A percentile compares a stretch with the other conserved stretches of the same genome.
These are phyloP conservation scores for Leccinum sublutescens DNA, from an alignment of 768 basidiomycete species.

Conservation along the genomic window DNA sequence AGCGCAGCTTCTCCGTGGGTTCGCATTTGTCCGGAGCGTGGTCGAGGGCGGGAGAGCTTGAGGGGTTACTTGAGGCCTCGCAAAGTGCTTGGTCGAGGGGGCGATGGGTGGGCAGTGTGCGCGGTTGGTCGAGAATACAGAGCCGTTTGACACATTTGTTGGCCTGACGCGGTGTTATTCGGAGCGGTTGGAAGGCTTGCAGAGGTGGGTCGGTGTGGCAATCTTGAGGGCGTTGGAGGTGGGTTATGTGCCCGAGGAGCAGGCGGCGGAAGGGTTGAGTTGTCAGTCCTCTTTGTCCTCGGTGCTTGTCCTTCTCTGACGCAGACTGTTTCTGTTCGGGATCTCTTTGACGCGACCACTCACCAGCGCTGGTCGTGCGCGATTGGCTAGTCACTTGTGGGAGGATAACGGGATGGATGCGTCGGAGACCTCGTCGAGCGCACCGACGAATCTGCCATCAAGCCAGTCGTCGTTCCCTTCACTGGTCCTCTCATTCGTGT, in stretches of 20 bases:
- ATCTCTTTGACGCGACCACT: not conserved
- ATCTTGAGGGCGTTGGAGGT: slow-evolving; percentile 73
- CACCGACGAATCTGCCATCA: slow-evolving; percentile 83
- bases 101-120: slow-evolving; percentile 54
- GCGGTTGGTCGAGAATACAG: slow-evolving; percentile 51
- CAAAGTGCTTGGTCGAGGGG: slow-evolving; percentile 61
- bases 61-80: slow-evolving; percentile 57
- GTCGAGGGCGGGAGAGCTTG: slow-evolving; percentile 42
- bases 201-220: slow-evolving; percentile 79
- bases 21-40: slow-evolving; percentile 67
- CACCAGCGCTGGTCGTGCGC: slow-evolving; percentile 71
- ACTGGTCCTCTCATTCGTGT: slow-evolving; percentile 96
- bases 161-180: slow-evolving; percentile 69
- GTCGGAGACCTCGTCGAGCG: slow-evolving; percentile 93
- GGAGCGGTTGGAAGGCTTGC: slow-evolving; percentile 64
- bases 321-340: not conserved
- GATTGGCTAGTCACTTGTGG: too few relatives aligned
- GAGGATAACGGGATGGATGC: too few relatives aligned
- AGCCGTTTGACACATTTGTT: slow-evolving; percentile 71
- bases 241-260: slow-evolving; percentile 65
- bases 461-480: slow-evolving; percentile 92
- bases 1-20: slow-evolving; percentile 57
- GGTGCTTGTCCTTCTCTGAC: not conserved
- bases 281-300: not conserved
- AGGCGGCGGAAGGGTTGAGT: slow-evolving; percentile 68